Conservation (phyloP, 768 basidiomycete genomes). For the Hygrophoropsis aurantiaca region DNA sequence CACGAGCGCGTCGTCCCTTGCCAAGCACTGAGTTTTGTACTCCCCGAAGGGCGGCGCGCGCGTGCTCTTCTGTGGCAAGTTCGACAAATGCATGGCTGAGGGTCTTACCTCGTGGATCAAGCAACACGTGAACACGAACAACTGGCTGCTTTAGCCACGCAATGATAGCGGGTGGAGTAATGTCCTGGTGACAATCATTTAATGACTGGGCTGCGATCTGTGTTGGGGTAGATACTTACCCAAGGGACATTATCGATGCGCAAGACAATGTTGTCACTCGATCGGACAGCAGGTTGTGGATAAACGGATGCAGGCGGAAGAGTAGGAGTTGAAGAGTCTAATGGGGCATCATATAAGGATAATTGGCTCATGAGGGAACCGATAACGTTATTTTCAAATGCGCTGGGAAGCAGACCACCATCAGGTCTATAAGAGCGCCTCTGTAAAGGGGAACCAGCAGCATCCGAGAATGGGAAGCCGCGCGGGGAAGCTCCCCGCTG, state of each 20-base stretch:
- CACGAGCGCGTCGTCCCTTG: constrained; percentile 73
- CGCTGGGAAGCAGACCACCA: constrained; percentile 26
- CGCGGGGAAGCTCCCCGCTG: constrained; percentile 9
- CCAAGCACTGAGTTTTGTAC: constrained; percentile 60
- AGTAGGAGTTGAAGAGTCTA: constrained; percentile 12
- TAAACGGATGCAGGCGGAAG: not conserved
- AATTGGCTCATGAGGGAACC: constrained; percentile 34
- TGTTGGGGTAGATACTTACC: constrained; percentile 44
- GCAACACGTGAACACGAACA: constrained; percentile 68
- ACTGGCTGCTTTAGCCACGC: constrained; percentile 70
- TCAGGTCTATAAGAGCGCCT: constrained; percentile 23
- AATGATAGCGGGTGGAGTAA: constrained; percentile 72
- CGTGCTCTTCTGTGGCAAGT: constrained; percentile 57
- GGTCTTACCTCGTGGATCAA: constrained; percentile 82
- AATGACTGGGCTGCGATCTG: constrained; percentile 6
- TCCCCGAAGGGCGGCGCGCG: constrained; percentile 66
- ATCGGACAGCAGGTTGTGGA: constrained; percentile 9
- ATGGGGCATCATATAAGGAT: constrained; percentile 21
- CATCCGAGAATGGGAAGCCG: constrained; percentile 11
- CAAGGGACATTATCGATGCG: constrained; percentile 89
- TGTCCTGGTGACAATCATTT: constrained; percentile 52
- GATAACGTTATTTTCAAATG: constrained; percentile 20
- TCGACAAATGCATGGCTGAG: constrained; percentile 84
- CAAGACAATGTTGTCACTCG: constrained; percentile 56
- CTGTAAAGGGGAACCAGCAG: constrained; percentile 19